These are phyloP conservation scores for Zasmidium cellare DNA, from an alignment of 2,329 filamentous ascomycete species.

Conservation along the genomic window DNA sequence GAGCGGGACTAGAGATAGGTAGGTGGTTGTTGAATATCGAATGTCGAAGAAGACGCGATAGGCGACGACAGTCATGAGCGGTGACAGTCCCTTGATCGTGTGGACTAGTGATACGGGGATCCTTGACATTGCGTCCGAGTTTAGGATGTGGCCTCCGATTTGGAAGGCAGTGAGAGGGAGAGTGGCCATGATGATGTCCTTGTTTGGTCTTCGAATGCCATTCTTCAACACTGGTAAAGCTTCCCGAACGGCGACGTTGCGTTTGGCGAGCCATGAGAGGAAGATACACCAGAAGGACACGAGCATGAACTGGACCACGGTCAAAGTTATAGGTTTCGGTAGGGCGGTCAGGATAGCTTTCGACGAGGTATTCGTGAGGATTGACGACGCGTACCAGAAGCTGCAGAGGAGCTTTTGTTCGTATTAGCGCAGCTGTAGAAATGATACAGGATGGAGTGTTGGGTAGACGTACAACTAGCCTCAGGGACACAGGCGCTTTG, in stretches of 20 bases:
- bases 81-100: conserved; percentile 96
- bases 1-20: conserved; percentile 72
- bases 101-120: conserved; percentile 97
- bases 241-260: conserved; percentile 69
- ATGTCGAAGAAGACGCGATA: conserved; percentile 90
- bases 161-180: conserved; percentile 92
- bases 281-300: conserved; percentile 85
- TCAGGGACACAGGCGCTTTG: conserved; percentile 84
- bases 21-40: conserved; percentile 81
- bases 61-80: conserved; percentile 89
- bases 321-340: conserved; percentile 86
- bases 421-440: conserved; percentile 27
- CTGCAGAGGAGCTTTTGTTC: conserved; percentile 72
- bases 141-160: conserved; percentile 88
- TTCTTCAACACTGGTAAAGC: conserved; percentile 77
- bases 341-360: conserved; percentile 95
- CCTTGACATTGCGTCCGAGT: conserved; percentile 87
- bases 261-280: conserved; percentile 71
- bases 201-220: conserved; percentile 77
- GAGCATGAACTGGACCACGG: conserved; percentile 88
- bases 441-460: not conserved
- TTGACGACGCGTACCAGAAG: conserved; percentile 93
- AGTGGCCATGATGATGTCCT: conserved; percentile 80
- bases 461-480: conserved; percentile 68
- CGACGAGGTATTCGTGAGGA: conserved; percentile 94